Evolutionary conservation across 441 rosid genomes (phyloP).

Genomic region (Corymbia citriodora): DNA sequence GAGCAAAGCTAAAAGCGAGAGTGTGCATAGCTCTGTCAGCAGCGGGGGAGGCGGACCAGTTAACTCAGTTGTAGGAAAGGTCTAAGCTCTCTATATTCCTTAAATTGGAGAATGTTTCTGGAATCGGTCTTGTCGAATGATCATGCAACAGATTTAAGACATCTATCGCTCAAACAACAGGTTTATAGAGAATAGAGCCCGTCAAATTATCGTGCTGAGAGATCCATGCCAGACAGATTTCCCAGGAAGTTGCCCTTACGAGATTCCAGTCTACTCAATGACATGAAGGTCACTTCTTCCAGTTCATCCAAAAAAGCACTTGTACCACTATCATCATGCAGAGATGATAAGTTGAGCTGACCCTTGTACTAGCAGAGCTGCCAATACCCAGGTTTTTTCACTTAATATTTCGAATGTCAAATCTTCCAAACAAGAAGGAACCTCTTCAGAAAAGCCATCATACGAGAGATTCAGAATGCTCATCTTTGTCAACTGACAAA

Average conservation of each 20-base stretch:
- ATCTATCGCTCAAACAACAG: neutral
- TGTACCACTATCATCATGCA: neutral
- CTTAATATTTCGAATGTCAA: neutral
- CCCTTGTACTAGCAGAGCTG: neutral
- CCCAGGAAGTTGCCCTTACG: neutral
- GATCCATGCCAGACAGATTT: constrained; percentile 13
- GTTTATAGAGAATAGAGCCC: constrained; percentile 17
- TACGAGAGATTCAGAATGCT: too few species aligned
- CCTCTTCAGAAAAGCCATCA: too few species aligned
- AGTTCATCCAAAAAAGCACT: neutral
- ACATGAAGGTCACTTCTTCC: neutral
- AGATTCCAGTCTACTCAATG: neutral
- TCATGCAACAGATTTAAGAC: constrained; percentile 9
- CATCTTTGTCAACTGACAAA: too few species aligned
- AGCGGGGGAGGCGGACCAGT: neutral
- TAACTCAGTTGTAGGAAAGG: constrained; percentile 11
- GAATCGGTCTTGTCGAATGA: constrained; percentile 9
- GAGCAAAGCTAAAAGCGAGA: constrained; percentile 17
- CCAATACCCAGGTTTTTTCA: neutral
- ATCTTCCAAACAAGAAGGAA: too few species aligned
- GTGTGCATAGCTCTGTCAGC: neutral
- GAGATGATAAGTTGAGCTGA: neutral
- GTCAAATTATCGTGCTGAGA: constrained; percentile 10
- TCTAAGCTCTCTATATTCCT: constrained; percentile 3
- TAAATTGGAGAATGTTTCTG: constrained; percentile 3